Evolutionary conservation across 768 basidiomycete species (phyloP).

Genomic region (Heimioporus sp.): DNA sequence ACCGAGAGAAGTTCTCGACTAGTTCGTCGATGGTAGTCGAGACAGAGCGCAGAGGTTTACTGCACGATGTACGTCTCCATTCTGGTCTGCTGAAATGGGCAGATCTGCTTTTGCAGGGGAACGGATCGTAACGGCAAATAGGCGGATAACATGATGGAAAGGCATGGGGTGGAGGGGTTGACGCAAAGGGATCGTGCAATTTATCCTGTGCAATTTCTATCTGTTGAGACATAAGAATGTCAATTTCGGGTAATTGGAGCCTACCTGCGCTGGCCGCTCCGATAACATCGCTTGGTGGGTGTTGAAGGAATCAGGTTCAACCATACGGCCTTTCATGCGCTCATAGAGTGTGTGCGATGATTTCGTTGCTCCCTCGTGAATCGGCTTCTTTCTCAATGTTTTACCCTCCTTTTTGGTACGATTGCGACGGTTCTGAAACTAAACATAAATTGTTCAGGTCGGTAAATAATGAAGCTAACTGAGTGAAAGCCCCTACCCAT

Average conservation of each 20-base stretch:
- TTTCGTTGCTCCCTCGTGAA: not conserved
- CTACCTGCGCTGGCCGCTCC: not conserved
- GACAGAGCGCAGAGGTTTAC: not conserved
- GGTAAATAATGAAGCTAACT: too few relatives aligned
- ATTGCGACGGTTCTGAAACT: constrained; percentile 56
- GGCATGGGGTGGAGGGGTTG: constrained; percentile 10
- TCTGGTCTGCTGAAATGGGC: not conserved
- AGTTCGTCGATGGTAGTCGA: constrained; percentile 3
- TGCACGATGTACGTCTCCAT: constrained; percentile 2
- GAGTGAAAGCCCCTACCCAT: constrained; percentile 39
- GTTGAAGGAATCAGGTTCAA: not conserved
- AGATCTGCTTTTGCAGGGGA: constrained; percentile 11
- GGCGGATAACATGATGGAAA: constrained; percentile 18
- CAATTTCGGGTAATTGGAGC: too few relatives aligned
- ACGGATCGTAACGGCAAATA: constrained; percentile 15
- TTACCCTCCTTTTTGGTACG: constrained; percentile 14
- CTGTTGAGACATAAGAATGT: not conserved
- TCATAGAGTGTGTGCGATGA: not conserved
- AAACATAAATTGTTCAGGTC: too few relatives aligned
- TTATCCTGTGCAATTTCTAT: not conserved
- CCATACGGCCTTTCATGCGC: not conserved
- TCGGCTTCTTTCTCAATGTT: not conserved
- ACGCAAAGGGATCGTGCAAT: not conserved
- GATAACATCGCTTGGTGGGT: fast-evolving
- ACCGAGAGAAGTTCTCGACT: constrained; percentile 10